These are phyloP conservation scores for Elaeis oleifera DNA, from an alignment of 202 grass and related monocot genomes.

Conservation along the genomic window DNA sequence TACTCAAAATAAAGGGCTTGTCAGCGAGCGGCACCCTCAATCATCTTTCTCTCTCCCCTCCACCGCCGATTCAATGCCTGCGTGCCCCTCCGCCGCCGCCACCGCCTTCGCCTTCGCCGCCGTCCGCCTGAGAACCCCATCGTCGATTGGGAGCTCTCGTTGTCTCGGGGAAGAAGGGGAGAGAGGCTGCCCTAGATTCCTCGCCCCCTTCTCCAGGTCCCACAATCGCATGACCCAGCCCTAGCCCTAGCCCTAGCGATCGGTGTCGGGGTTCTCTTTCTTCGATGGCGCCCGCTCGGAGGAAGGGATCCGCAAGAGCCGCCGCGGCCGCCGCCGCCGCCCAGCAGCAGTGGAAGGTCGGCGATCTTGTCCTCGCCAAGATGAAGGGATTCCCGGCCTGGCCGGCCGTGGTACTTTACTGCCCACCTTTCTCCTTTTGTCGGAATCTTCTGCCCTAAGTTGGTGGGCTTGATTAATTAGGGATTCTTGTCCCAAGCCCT, in stretches of 20 bases:
- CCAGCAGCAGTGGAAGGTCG: constrained; percentile 83
- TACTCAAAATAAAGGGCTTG: no score
- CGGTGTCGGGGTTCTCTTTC: constrained; percentile 18
- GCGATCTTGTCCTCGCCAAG: constrained; percentile 97
- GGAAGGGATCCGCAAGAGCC: constrained; percentile 45
- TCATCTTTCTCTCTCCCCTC: constrained; percentile 20
- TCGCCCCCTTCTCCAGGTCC: neutral
- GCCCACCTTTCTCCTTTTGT: neutral
- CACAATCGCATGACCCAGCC: constrained; percentile 3
- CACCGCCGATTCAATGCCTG: constrained; percentile 11
- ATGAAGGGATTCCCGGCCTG: constrained; percentile 95
- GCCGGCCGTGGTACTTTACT: constrained; percentile 64
- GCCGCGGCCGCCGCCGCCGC: constrained; percentile 45
- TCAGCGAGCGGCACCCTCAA: no score
- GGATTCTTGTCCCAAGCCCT: neutral
- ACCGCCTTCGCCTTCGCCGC: constrained; percentile 5
- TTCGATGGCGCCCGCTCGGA: constrained; percentile 63
- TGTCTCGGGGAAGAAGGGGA: constrained; percentile 7
- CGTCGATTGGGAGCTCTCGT: no score
- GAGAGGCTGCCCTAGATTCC: neutral
- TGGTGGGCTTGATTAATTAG: neutral
- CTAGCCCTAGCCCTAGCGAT: constrained; percentile 2
- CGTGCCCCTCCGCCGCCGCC: constrained; percentile 12
- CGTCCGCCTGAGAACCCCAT: constrained; percentile 6
- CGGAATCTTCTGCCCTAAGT: neutral